A percentile compares a stretch with the other conserved stretches of the same genome.
Conservation (phyloP, 169 alveolate species). For the Theileria annulata region DNA sequence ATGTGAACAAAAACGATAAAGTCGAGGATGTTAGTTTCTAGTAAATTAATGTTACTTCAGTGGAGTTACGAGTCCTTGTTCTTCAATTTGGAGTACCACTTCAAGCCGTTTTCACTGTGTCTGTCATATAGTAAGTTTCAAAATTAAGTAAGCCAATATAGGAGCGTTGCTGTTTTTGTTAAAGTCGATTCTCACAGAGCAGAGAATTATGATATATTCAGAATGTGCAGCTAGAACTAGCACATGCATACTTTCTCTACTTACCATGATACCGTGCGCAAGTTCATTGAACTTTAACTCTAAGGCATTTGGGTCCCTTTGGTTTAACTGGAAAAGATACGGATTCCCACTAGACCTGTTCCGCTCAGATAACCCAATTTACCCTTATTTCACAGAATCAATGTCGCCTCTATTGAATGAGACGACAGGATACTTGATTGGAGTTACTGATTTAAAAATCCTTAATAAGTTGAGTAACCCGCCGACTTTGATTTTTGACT, state of each 20-base stretch:
- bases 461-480: constrained; percentile 5
- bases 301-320: constrained; percentile 52
- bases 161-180: constrained; percentile 39
- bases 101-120: constrained; percentile 54
- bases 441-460: constrained; percentile 43
- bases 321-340: constrained; percentile 56
- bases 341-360: constrained; percentile 60
- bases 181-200: constrained; percentile 43
- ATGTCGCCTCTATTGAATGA: constrained; percentile 21
- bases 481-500: constrained; percentile 49
- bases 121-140: constrained; percentile 17
- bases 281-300: constrained; percentile 52
- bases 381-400: constrained; percentile 41
- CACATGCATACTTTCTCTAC: constrained; percentile 39
- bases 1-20: constrained; percentile 35
- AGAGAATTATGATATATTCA: constrained; percentile 49
- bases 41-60: neutral
- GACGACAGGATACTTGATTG: constrained; percentile 42
- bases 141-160: neutral
- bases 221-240: constrained; percentile 55
- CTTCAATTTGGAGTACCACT: constrained; percentile 54
- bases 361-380: constrained; percentile 36
- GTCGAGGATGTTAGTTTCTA: constrained; percentile 20
- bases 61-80: constrained; percentile 58
- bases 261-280: constrained; percentile 63